Evolutionary conservation across 495 filamentous ascomycete genomes (phyloP).

Genomic region (Thermothielavioides terrestris): DNA sequence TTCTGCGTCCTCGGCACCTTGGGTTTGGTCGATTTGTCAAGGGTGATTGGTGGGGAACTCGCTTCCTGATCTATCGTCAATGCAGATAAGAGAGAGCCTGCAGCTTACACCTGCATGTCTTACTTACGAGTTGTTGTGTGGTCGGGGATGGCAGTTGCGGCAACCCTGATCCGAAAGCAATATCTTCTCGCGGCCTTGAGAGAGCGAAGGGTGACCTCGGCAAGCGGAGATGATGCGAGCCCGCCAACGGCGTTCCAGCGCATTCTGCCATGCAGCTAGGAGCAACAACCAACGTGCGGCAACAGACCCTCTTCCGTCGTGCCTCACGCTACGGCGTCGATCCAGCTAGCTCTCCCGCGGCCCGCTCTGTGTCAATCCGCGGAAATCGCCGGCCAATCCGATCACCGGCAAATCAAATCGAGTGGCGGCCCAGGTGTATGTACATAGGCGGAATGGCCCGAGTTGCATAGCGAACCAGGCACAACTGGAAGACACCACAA

Average conservation of each 20-base stretch:
- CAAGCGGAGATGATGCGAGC: not conserved
- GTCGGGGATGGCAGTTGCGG: no score
- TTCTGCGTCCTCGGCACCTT: not conserved
- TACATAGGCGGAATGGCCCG: no score
- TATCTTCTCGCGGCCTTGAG: no score
- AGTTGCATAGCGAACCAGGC: no score
- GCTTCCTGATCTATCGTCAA: not conserved
- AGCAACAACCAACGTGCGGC: not conserved
- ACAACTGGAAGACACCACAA: no score
- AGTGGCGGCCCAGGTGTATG: no score
- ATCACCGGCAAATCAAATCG: not conserved
- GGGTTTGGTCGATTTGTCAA: not conserved
- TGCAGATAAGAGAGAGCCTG: not conserved
- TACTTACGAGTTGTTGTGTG: no score
- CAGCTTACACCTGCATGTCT: not conserved
- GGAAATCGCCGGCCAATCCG: not conserved
- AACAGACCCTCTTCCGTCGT: not conserved
- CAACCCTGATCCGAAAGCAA: no score
- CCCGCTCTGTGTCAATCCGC: not conserved
- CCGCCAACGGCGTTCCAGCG: slow-evolving; percentile 1
- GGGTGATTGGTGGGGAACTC: not conserved
- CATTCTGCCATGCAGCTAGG: not conserved
- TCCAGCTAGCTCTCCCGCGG: no score
- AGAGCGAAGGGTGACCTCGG: no score
- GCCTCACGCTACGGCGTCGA: not conserved